phyloP scores from a whole-genome alignment of 2,329 filamentous ascomycete species.

The Hymenoscyphus scutula region DNA sequence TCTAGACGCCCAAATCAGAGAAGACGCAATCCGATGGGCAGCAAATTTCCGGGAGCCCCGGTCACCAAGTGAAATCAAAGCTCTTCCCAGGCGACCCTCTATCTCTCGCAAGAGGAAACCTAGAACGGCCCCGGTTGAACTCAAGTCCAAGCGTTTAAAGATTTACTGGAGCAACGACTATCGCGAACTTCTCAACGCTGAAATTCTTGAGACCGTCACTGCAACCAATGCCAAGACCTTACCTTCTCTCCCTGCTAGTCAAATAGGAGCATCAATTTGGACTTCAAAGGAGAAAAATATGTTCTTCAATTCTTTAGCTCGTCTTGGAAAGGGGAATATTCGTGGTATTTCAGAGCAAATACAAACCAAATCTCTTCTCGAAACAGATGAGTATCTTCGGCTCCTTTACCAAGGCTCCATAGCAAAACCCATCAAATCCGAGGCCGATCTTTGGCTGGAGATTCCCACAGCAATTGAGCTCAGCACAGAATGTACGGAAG shows the following conservation, averaged over 20 bases:
- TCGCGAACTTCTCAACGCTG: conserved; percentile 51
- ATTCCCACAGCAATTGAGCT: conserved; percentile 73
- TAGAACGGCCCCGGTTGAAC: conserved; percentile 18
- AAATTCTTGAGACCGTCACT: conserved; percentile 52
- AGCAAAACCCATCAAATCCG: conserved; percentile 22
- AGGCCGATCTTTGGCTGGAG: conserved; percentile 44
- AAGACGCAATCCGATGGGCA: conserved; percentile 29
- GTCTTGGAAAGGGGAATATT: conserved; percentile 62
- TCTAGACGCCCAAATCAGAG: conserved; percentile 15
- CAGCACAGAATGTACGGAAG: conserved; percentile 59
- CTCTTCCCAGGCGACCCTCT: conserved; percentile 18
- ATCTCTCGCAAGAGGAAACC: conserved; percentile 26
- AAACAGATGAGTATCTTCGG: conserved; percentile 68
- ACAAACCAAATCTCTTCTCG: conserved; percentile 68
- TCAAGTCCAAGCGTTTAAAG: conserved; percentile 36
- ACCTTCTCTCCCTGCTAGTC: conserved; percentile 44
- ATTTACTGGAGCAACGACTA: conserved; percentile 50
- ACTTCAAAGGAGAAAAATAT: conserved; percentile 64
- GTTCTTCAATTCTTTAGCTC: conserved; percentile 65
- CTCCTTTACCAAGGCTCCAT: conserved; percentile 53
- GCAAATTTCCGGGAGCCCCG: conserved; percentile 29
- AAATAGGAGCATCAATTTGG: conserved; percentile 72
- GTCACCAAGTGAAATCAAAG: conserved; percentile 26
- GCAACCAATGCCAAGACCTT: conserved; percentile 32
- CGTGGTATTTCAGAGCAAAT: conserved; percentile 61